Percentiles rank a stretch among this genome's conserved stretches.
phyloP scores from a whole-genome alignment of 2,329 filamentous ascomycete genomes.

The Scedosporium aurantiacum region DNA sequence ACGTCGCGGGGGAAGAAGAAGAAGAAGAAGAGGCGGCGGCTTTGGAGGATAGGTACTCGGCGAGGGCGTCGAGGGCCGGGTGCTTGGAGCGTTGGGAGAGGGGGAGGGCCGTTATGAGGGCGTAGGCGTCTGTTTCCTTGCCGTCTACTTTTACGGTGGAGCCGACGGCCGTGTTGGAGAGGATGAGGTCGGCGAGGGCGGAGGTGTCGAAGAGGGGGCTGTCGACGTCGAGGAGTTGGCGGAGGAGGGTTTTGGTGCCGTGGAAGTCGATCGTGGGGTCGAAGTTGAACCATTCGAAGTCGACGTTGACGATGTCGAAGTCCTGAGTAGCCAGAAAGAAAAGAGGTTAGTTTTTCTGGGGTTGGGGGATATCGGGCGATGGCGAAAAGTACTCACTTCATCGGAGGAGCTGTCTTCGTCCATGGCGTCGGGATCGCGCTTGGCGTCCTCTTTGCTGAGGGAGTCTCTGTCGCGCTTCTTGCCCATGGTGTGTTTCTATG shows the following conservation, averaged over 20 bases:
- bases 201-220: constrained; percentile 78
- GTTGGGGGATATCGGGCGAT: not conserved
- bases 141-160: constrained; percentile 97
- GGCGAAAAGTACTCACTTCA: constrained; percentile 27
- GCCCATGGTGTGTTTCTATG: constrained; percentile 26
- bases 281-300: constrained; percentile 99
- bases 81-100: constrained; percentile 67
- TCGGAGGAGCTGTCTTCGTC: constrained; percentile 42
- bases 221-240: constrained; percentile 88
- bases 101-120: constrained; percentile 82
- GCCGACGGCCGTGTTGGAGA: constrained; percentile 77
- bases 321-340: constrained; percentile 48
- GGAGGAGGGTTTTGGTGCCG: constrained; percentile 77
- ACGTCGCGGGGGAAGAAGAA: constrained; percentile 43
- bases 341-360: constrained; percentile 8
- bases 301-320: constrained; percentile 83
- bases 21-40: constrained; percentile 37
- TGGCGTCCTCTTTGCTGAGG: constrained; percentile 26
- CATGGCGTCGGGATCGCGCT: constrained; percentile 35
- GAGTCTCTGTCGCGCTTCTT: constrained; percentile 39
- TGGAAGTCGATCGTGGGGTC: constrained; percentile 86
- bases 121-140: constrained; percentile 84
- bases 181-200: constrained; percentile 71
- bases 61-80: constrained; percentile 58
- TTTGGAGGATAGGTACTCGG: constrained; percentile 56